These are phyloP conservation scores for Fragaria ananassa DNA, from an alignment of 306 rosid genomes.

Conservation along the genomic window DNA sequence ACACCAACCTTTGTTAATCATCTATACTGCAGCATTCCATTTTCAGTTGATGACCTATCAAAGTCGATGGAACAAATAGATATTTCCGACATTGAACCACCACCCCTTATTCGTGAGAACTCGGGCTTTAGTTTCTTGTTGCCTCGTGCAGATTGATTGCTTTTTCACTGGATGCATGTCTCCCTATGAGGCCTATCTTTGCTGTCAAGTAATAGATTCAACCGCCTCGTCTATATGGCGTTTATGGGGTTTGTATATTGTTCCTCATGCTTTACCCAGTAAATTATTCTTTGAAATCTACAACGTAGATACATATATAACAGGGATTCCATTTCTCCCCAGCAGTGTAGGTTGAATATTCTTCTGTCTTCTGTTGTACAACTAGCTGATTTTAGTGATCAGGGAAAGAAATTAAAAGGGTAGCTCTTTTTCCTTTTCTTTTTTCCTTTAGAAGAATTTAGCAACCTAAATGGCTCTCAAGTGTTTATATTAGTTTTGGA, in stretches of 20 bases:
- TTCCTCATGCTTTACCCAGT: slow-evolving; percentile 23
- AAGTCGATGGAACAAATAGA: slow-evolving; percentile 87
- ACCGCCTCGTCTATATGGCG: slow-evolving; percentile 4
- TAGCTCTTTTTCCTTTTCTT: not conserved
- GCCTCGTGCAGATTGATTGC: slow-evolving; percentile 71
- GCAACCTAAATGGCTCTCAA: not conserved
- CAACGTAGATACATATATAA: not conserved
- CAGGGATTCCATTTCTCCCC: slow-evolving; percentile 11
- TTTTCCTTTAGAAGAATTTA: not conserved
- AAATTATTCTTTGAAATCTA: slow-evolving; percentile 23
- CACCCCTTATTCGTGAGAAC: slow-evolving; percentile 92
- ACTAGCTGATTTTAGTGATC: slow-evolving; percentile 14
- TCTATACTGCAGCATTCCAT: slow-evolving; percentile 67
- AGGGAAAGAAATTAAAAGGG: slow-evolving; percentile 11
- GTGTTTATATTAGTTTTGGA: not conserved
- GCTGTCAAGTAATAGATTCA: not conserved
- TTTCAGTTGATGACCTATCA: slow-evolving; percentile 93
- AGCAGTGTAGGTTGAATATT: slow-evolving; percentile 17
- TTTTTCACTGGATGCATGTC: not conserved
- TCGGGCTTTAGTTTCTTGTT: slow-evolving; percentile 91
- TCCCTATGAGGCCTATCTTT: not conserved
- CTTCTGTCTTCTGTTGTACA: slow-evolving; percentile 29
- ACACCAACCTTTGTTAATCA: not conserved
- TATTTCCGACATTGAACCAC: slow-evolving; percentile 84
- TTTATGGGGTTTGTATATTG: slow-evolving; percentile 29